Evolutionary conservation across 2,329 filamentous ascomycete genomes (phyloP).

Genomic region (Xenosphaeropsis pyriputrescens): DNA sequence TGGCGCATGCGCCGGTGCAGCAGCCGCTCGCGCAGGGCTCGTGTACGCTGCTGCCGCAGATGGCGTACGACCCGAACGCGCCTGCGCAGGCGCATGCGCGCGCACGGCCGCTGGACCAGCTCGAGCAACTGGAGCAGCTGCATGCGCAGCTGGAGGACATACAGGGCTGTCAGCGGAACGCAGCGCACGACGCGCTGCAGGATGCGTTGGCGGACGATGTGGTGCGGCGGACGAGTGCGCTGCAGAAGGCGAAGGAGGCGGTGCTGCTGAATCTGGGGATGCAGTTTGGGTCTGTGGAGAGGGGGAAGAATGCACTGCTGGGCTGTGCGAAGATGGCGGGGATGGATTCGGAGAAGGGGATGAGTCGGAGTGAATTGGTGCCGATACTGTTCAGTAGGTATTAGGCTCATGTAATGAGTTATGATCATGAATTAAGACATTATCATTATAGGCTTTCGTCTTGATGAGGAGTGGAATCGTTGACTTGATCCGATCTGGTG

Average conservation of each 20-base stretch:
- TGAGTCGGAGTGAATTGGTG: neutral
- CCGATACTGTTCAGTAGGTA: neutral
- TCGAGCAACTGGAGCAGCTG: neutral
- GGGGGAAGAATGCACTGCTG: slow-evolving; percentile 13
- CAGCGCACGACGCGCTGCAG: slow-evolving; percentile 39
- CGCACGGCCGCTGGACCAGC: slow-evolving; percentile 21
- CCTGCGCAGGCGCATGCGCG: slow-evolving; percentile 28
- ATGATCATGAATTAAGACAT: neutral
- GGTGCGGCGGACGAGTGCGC: slow-evolving; percentile 34
- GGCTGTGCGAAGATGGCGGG: slow-evolving; percentile 8
- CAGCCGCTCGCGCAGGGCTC: neutral
- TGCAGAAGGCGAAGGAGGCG: slow-evolving; percentile 43
- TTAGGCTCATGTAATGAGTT: neutral
- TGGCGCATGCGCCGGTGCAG: neutral
- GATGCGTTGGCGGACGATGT: slow-evolving; percentile 41
- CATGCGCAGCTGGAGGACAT: slow-evolving; percentile 20
- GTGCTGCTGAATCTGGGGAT: slow-evolving; percentile 41
- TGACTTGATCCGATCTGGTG: too few species aligned
- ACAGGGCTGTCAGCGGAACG: slow-evolving; percentile 40
- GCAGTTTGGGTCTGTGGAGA: slow-evolving; percentile 26
- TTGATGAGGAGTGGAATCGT: too few species aligned
- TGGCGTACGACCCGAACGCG: neutral
- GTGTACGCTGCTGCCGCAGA: neutral
- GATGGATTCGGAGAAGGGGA: slow-evolving; percentile 26
- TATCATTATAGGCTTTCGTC: too few species aligned